Conservation (phyloP, 805 yeast genomes). For the Ogataea paradorogensis region DNA sequence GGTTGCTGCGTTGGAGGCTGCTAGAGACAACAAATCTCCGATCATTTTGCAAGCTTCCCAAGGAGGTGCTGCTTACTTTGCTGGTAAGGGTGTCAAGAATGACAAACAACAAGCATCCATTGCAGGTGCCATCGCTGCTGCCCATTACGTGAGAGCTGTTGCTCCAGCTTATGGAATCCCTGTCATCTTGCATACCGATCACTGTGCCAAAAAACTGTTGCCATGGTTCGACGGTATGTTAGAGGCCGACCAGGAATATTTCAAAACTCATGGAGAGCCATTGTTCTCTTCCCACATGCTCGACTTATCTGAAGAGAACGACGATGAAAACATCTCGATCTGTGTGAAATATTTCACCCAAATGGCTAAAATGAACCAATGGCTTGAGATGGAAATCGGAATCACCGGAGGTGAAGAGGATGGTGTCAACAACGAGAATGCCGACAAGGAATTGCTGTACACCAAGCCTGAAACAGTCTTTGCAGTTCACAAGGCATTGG, state of each 20-base stretch:
- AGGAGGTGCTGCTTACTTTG: constrained; percentile 99
- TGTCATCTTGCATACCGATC: constrained; percentile 96
- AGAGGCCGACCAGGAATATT: constrained; percentile 93
- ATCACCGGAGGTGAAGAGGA: constrained; percentile 99
- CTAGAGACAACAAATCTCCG: constrained; percentile 92
- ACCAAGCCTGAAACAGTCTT: constrained; percentile 94
- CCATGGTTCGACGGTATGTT: constrained; percentile 99
- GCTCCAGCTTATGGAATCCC: constrained; percentile 97
- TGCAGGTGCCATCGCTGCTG: constrained; percentile 94
- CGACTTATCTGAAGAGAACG: constrained; percentile 94
- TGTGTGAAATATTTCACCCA: constrained; percentile 94
- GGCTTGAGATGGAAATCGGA: constrained; percentile 99
- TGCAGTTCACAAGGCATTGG: constrained; percentile 84
- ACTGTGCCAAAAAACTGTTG: constrained; percentile 96
- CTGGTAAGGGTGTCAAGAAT: constrained; percentile 98
- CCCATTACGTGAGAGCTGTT: constrained; percentile 93
- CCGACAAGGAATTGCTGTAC: constrained; percentile 81
- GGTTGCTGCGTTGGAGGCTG: constrained; percentile 95
- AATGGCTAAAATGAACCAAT: constrained; percentile 91
- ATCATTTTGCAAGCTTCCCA: constrained; percentile 95
- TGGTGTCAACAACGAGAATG: constrained; percentile 98
- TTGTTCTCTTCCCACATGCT: constrained; percentile 98
- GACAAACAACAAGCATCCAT: constrained; percentile 91
- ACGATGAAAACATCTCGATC: constrained; percentile 90
- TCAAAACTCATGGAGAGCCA: constrained; percentile 83